Evolutionary conservation across 495 filamentous ascomycete genomes (phyloP).

Genomic region (Xylaria scruposa): DNA sequence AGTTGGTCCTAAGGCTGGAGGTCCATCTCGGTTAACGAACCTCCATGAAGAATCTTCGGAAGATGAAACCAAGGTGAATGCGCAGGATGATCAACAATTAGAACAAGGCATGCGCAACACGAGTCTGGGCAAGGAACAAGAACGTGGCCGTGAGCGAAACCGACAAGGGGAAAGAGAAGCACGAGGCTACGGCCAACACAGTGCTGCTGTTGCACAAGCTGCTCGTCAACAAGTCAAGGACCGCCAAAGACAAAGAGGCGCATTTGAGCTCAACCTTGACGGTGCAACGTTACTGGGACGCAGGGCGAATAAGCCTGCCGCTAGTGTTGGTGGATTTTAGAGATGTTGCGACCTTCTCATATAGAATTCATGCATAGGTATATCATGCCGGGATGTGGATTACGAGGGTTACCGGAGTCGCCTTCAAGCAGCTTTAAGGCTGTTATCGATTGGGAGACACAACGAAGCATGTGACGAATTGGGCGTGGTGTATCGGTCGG

Average conservation of each 20-base stretch:
- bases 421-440: not conserved
- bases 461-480: conserved; percentile 27
- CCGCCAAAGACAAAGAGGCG: conserved; percentile 65
- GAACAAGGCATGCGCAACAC: conserved; percentile 86
- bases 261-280: conserved; percentile 90
- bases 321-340: conserved; percentile 47
- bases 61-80: conserved; percentile 60
- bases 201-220: conserved; percentile 74
- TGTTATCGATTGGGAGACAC: conserved; percentile 20
- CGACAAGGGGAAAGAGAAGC: conserved; percentile 54
- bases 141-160: conserved; percentile 53
- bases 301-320: conserved; percentile 63
- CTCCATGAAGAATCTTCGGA: conserved; percentile 74
- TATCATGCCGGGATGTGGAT: not conserved
- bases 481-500: conserved; percentile 36
- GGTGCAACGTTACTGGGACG: conserved; percentile 87
- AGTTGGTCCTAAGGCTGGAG: conserved; percentile 63
- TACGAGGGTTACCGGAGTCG: not conserved
- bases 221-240: conserved; percentile 74
- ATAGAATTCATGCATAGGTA: conserved; percentile 1
- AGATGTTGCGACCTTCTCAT: not conserved
- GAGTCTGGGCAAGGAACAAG: conserved; percentile 65
- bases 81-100: conserved; percentile 65
- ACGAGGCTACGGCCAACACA: conserved; percentile 83
- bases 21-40: conserved; percentile 58